Base-by-base conservation (phyloP, 352 stramenopile genomes). In the Phytophthora ramorum region DNA sequence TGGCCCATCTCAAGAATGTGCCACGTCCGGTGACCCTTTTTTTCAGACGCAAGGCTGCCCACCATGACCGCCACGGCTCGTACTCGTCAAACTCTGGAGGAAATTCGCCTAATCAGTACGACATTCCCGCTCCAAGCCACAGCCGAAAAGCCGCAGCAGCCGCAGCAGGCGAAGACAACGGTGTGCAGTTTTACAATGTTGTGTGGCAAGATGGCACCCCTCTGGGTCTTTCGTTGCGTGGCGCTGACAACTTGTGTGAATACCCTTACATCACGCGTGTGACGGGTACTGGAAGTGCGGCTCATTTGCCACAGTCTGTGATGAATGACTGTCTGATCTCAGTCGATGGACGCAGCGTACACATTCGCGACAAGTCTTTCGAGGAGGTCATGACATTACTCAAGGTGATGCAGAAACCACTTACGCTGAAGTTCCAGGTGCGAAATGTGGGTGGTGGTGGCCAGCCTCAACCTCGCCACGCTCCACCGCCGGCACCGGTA, bases 201-300 rank as follows among this genome's bases (percentile, higher is more conserved):
- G 80, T 92, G 41, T 96, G 87, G 87, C 84, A 92, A 56, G 85
- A 94, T 35, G 80, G 81, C 14, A 89, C 79, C 8, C 81, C 85
- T 7, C 63, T 96, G 4, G 87, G 87, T 20, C 72, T 96, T 40
- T 96, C 87, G 43, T 66, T 96, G 16, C 87, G 86, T 57, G 79
- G 81, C 0, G 87, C 83, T 32, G 87, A 96, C 54, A 73, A 71
- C 45, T 81, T 62, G 26, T 89, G 79, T 45, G 87, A 96, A 48
- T 96, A 93, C 63, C 87, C 87, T 45, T 96, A 93, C 68, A 96
- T 96, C 49, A 96, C 85, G 28, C 87, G 87, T 24, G 87, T 96
- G 22, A 94, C 87, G 7, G 87, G 87, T n/a, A 83, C 83, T 12
- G 87, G 87, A 54, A 93, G 85, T 63, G 84, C 87, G 19, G 87